Conservation (phyloP, 192 early-diverging fungal species). For the Cetraspora pellucida region DNA sequence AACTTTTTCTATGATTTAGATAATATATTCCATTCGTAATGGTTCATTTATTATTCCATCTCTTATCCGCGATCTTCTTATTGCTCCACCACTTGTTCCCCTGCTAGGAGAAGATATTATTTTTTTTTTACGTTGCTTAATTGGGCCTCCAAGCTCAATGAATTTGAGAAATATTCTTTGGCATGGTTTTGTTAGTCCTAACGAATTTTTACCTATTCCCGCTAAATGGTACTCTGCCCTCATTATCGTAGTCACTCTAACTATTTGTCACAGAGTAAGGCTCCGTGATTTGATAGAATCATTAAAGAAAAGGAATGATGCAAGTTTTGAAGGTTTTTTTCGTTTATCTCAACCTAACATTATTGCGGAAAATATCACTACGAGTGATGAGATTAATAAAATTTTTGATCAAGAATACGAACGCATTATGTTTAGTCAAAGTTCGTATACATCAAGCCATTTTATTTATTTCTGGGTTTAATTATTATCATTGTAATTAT, state of each 20-base stretch:
- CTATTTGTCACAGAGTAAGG: slow-evolving; percentile 21
- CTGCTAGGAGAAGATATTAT: background rate
- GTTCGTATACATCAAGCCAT: background rate
- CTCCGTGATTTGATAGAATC: background rate
- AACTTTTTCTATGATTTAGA: slow-evolving; percentile 9
- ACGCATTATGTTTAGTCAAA: slow-evolving; percentile 13
- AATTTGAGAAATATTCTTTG: slow-evolving; percentile 37
- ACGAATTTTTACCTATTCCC: slow-evolving; percentile 28
- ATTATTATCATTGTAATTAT: background rate
- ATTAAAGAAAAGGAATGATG: background rate
- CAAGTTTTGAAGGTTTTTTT: slow-evolving; percentile 4
- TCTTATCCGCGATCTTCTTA: slow-evolving; percentile 28
- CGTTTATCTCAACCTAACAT: background rate
- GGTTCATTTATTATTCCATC: slow-evolving; percentile 7
- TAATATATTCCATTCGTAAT: slow-evolving; percentile 10
- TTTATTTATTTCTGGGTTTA: background rate
- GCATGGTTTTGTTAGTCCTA: slow-evolving; percentile 34
- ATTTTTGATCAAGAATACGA: slow-evolving; percentile 20
- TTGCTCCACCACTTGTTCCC: background rate
- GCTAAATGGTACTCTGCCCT: slow-evolving; percentile 22
- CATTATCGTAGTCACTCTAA: slow-evolving; percentile 16
- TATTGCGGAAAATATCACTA: background rate
- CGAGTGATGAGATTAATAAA: background rate
- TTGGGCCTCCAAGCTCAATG: slow-evolving; percentile 34
- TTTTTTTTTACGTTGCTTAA: slow-evolving; percentile 24